phyloP scores from a whole-genome alignment of 2,329 filamentous ascomycete genomes.

The Penicillium griseofulvum region DNA sequence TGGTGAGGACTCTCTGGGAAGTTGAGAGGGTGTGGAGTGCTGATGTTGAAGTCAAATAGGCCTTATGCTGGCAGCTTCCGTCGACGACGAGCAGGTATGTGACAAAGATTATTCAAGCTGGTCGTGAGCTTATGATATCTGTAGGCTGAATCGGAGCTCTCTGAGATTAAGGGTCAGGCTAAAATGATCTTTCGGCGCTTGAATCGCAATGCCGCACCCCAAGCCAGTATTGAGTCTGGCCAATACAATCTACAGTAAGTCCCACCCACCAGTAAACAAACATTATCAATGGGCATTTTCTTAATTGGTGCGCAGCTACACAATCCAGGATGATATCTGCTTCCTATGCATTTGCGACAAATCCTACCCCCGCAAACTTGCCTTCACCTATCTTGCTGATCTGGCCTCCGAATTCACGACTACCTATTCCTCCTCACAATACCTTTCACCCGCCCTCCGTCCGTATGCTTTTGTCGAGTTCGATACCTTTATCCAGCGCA shows the following conservation, averaged over 20 bases:
- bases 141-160: constrained; percentile 69
- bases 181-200: constrained; percentile 87
- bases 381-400: constrained; percentile 96
- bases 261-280: neutral
- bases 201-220: constrained; percentile 81
- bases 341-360: constrained; percentile 93
- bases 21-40: constrained; percentile 10
- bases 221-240: constrained; percentile 87
- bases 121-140: constrained; percentile 1
- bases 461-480: constrained; percentile 98
- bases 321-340: constrained; percentile 77
- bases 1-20: constrained; percentile 54
- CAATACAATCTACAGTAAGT: constrained; percentile 80
- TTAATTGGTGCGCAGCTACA: constrained; percentile 60
- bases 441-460: constrained; percentile 70
- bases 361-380: constrained; percentile 94
- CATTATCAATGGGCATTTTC: neutral
- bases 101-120: neutral
- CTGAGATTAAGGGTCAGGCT: constrained; percentile 84
- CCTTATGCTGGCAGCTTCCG: constrained; percentile 89
- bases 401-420: constrained; percentile 86
- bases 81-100: constrained; percentile 78
- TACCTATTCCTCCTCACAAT: constrained; percentile 71
- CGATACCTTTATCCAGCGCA: constrained; percentile 92
- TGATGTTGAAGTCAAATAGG: constrained; percentile 53